A percentile compares a stretch with the other conserved stretches of the same genome.
Evolutionary conservation across 139 green algal genomes (phyloP).

Genomic region (Chloropicon primus): DNA sequence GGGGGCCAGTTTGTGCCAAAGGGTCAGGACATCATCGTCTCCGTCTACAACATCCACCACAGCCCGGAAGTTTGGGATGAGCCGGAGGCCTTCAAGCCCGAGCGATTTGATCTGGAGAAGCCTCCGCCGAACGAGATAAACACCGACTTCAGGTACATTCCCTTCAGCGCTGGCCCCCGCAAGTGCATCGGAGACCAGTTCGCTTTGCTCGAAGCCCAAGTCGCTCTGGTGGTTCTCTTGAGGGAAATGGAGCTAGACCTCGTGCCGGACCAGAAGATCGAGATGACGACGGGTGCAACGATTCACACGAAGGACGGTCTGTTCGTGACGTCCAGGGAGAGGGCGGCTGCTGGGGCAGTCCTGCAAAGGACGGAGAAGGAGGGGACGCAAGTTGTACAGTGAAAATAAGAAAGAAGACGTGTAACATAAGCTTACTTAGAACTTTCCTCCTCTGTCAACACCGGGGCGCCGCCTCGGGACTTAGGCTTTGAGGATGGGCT

Average conservation of each 20-base stretch:
- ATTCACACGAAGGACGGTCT: conserved; percentile 59
- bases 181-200: conserved; percentile 98
- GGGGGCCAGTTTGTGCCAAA: conserved; percentile 44
- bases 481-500: conserved; percentile 32
- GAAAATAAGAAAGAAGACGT: neutral
- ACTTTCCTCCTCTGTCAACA: no score
- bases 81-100: conserved; percentile 70
- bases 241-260: conserved; percentile 63
- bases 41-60: conserved; percentile 77
- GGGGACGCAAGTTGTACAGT: neutral
- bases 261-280: conserved; percentile 62
- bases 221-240: conserved; percentile 69
- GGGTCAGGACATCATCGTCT: conserved; percentile 94
- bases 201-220: conserved; percentile 79
- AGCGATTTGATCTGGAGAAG: conserved; percentile 82
- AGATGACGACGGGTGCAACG: conserved; percentile 90
- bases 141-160: conserved; percentile 87
- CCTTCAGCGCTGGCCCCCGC: conserved; percentile 75
- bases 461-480: no score
- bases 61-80: conserved; percentile 56
- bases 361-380: neutral
- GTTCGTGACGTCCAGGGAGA: neutral
- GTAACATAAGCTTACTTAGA: no score
- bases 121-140: conserved; percentile 88
- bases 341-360: neutral